Evolutionary conservation across 2,329 filamentous ascomycete species (phyloP).

Genomic region (Amphichorda felina): DNA sequence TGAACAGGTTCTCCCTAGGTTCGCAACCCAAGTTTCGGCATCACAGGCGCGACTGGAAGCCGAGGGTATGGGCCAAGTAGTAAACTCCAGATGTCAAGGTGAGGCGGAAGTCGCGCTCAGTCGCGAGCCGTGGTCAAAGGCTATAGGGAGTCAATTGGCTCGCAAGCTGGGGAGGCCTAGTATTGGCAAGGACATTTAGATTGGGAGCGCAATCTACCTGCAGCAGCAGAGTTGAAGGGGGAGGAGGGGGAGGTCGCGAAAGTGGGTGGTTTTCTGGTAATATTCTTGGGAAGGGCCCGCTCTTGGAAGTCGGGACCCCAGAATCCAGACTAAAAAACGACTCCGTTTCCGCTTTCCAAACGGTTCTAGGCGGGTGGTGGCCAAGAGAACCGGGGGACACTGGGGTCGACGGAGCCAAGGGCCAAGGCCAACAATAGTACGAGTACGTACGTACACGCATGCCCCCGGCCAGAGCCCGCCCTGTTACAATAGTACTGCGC

Average conservation of each 20-base stretch:
- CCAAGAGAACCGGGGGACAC: neutral
- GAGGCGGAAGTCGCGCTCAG: neutral
- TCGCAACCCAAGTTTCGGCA: too few species aligned
- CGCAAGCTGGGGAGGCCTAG: neutral
- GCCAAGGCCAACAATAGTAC: too few species aligned
- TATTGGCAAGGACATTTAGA: neutral
- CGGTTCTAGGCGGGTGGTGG: slow-evolving; percentile 1
- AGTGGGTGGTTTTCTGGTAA: slow-evolving; percentile 2
- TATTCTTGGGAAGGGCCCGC: neutral
- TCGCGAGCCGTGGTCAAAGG: neutral
- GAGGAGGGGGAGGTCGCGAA: neutral
- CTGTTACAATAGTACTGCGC: too few species aligned
- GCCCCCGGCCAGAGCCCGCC: too few species aligned
- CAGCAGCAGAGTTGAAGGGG: neutral
- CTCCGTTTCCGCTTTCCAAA: neutral
- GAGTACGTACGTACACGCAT: too few species aligned
- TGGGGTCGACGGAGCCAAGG: neutral
- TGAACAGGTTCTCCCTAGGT: too few species aligned
- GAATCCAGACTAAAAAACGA: neutral
- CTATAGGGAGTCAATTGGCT: neutral
- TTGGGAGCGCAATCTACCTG: neutral
- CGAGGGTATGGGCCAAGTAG: neutral
- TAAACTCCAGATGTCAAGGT: neutral
- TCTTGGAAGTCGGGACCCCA: neutral
- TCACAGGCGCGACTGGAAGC: too few species aligned